Base-by-base conservation (phyloP, 148 eudicot species). In the Beta vulgaris region DNA sequence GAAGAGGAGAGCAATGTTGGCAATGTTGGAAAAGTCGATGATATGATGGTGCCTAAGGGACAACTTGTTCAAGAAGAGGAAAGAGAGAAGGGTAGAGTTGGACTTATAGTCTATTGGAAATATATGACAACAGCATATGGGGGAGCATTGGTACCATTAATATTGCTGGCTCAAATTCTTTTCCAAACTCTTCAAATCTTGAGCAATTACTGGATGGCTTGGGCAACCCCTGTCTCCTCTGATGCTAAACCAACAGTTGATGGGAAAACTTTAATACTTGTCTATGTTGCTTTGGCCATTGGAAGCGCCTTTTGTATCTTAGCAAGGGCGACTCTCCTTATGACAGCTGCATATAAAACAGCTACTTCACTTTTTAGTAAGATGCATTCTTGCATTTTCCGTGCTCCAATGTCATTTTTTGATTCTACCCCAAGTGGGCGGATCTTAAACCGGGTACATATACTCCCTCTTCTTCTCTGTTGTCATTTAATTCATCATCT, bases 331-430 rank as follows among this genome's bases (percentile, higher is more conserved):
- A 65, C 49, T 37, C 81, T 86, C 32, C 63, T 78, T 8, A 32
- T 59, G 35, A 78, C 77, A 3, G 69, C 67, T 18, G 79, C 75
- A 3, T 83, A 76, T 61, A 83, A 78, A 79, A 83, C 88, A 16
- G 86, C 88, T 21, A 80, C 79, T n/a, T 39, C 53, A 34, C 81
- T 86, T 49, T 86, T 86, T 66, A 81, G 32, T 32, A 86, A 83
- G 81, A 86, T 86, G 88, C 86, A 83, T 63, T 51, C 40, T 26
- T 68, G 84, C 72, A 62, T 86, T 8, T 86, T 86, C 51, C 86
- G 86, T 12, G 88, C 88, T 74, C 88, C 88, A 10, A 86, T 86
- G 88, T 81, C 86, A 8, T 86, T 86, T 78, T 86, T 86, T 54
- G 88, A 86, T 76, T 73, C 88, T 48, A 86, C 88, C 5, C 88